A percentile compares a stretch with the other conserved stretches of the same genome.
Evolutionary conservation across 768 basidiomycete species (phyloP).

Genomic region (Lentinus brumalis): DNA sequence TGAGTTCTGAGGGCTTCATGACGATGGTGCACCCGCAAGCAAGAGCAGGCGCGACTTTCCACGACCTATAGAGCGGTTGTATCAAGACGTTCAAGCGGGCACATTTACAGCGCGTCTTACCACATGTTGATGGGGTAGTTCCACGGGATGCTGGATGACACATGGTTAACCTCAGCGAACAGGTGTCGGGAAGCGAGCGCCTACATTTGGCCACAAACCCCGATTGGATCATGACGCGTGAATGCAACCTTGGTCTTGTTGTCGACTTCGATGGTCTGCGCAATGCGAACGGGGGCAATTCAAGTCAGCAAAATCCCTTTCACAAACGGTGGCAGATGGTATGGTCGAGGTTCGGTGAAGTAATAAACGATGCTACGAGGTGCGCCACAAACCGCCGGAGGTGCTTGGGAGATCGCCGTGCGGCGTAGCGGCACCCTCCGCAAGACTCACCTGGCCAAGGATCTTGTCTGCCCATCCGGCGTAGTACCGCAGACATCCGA

Average conservation of each 20-base stretch:
- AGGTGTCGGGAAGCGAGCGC: background rate
- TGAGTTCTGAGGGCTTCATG: conserved; percentile 92
- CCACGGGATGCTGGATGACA: conserved; percentile 74
- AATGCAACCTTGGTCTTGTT: conserved; percentile 81
- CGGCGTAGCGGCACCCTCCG: background rate
- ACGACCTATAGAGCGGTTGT: conserved; percentile 49
- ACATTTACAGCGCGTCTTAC: conserved; percentile 35
- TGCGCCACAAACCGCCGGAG: background rate
- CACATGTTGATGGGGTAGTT: conserved; percentile 92
- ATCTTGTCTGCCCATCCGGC: conserved; percentile 98
- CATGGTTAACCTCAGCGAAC: conserved; percentile 5
- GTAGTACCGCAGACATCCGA: conserved; percentile 85
- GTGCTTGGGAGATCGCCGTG: background rate
- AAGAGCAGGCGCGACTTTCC: conserved; percentile 94
- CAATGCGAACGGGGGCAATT: conserved; percentile 4
- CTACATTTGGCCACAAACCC: conserved; percentile 93
- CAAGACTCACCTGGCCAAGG: conserved; percentile 67
- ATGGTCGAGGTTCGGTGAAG: background rate
- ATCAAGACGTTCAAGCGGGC: background rate
- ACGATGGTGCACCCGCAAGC: conserved; percentile 92
- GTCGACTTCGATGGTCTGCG: conserved; percentile 76
- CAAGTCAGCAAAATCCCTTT: background rate
- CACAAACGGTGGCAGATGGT: background rate
- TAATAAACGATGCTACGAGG: background rate
- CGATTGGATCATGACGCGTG: conserved; percentile 87